phyloP scores from a whole-genome alignment of 1,284 basidiomycete genomes.

The Ceratobasidium sp. region DNA sequence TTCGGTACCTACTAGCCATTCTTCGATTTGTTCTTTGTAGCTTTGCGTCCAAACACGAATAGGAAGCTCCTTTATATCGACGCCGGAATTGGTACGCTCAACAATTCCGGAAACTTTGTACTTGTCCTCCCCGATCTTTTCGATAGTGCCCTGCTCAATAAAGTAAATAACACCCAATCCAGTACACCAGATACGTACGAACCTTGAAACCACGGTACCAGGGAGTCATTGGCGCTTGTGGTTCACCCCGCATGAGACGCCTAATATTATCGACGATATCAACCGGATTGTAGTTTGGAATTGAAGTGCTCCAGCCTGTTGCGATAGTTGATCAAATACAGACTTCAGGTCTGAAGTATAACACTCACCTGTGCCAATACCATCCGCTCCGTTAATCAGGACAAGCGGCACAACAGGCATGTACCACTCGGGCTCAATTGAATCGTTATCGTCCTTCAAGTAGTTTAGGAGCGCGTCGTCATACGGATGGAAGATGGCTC shows the following conservation, averaged over 20 bases:
- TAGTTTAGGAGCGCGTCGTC: constrained; percentile 89
- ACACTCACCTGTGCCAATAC: constrained; percentile 90
- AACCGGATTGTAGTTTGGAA: constrained; percentile 93
- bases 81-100: constrained; percentile 82
- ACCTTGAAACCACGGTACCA: constrained; percentile 95
- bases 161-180: neutral
- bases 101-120: constrained; percentile 86
- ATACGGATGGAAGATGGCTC: constrained; percentile 80
- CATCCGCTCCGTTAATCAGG: constrained; percentile 94
- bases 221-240: constrained; percentile 86
- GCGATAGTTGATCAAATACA: constrained; percentile 12
- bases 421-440: constrained; percentile 96
- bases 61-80: constrained; percentile 96
- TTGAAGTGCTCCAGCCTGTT: constrained; percentile 91
- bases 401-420: constrained; percentile 91
- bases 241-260: constrained; percentile 88
- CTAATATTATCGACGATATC: constrained; percentile 92
- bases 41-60: constrained; percentile 94
- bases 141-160: constrained; percentile 78
- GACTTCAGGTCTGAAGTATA: neutral
- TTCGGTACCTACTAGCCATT: constrained; percentile 62
- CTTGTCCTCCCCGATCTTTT: constrained; percentile 81
- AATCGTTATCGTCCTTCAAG: constrained; percentile 87
- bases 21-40: constrained; percentile 92
- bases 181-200: constrained; percentile 37